Evolutionary conservation across 2,329 filamentous ascomycete genomes (phyloP).

Genomic region (Colletotrichum horii): DNA sequence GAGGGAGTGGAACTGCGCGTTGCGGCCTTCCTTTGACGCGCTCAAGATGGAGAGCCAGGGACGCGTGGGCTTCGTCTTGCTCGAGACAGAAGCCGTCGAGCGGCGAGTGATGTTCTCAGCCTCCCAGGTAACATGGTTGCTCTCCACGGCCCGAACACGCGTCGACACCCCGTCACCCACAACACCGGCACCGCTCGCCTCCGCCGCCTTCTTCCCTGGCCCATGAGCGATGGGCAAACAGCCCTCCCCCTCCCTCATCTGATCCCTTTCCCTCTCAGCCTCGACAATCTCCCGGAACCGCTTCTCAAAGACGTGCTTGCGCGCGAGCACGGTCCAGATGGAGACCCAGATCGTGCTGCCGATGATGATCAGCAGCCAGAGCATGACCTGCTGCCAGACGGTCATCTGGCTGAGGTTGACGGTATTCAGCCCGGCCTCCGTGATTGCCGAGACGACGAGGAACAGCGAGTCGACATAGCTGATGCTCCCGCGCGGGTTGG

Average conservation of each 20-base stretch:
- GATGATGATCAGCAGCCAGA: constrained; percentile 69
- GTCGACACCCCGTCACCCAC: background rate
- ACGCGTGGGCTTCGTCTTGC: constrained; percentile 6
- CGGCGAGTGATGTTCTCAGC: background rate
- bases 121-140: background rate
- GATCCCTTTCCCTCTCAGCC: constrained; percentile 38
- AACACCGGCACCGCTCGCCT: background rate
- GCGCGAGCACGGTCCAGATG: constrained; percentile 65
- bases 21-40: constrained; percentile 48
- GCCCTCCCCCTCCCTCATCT: background rate
- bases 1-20: constrained; percentile 60
- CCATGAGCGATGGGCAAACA: constrained; percentile 30
- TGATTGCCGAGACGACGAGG: constrained; percentile 70
- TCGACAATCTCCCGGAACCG: constrained; percentile 61
- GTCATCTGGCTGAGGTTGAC: constrained; percentile 68
- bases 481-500: constrained; percentile 55
- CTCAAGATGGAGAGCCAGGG: constrained; percentile 40
- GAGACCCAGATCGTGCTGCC: constrained; percentile 73
- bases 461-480: constrained; percentile 71
- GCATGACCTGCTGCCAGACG: constrained; percentile 70
- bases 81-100: background rate
- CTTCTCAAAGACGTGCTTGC: constrained; percentile 66
- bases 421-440: constrained; percentile 71
- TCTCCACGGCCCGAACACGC: background rate
- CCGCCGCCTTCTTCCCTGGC: background rate